Conservation (phyloP, 2,329 filamentous ascomycete species). For the Calonectria montana region DNA sequence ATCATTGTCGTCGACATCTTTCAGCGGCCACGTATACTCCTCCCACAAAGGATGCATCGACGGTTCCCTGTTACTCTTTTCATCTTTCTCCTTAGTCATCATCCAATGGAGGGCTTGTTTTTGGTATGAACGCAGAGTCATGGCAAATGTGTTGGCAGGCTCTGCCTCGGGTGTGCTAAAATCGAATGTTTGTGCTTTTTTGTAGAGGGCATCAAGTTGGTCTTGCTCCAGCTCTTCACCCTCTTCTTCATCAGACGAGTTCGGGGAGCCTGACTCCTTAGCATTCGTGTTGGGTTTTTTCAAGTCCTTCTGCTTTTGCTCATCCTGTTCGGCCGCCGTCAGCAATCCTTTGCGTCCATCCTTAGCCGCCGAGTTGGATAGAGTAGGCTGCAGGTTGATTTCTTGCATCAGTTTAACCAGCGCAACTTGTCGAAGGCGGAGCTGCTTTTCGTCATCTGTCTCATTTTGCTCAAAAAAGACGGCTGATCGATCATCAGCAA, state of each 20-base stretch:
- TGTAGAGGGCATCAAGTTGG: slow-evolving; percentile 92
- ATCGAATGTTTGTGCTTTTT: slow-evolving; percentile 96
- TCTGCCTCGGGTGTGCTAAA: slow-evolving; percentile 91
- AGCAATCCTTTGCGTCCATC: slow-evolving; percentile 87
- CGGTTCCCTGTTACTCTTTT: slow-evolving; percentile 74
- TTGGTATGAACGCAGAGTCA: slow-evolving; percentile 91
- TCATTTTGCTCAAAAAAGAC: slow-evolving; percentile 88
- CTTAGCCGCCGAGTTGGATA: slow-evolving; percentile 79
- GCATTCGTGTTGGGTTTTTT: slow-evolving; percentile 46
- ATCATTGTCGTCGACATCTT: slow-evolving; percentile 86
- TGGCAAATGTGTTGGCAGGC: slow-evolving; percentile 82
- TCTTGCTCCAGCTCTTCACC: slow-evolving; percentile 94
- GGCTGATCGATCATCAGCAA: slow-evolving; percentile 76
- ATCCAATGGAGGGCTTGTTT: slow-evolving; percentile 98
- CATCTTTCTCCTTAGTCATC: slow-evolving; percentile 89
- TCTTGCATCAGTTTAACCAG: slow-evolving; percentile 91
- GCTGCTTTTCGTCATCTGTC: slow-evolving; percentile 83
- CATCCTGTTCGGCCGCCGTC: slow-evolving; percentile 87
- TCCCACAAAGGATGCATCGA: slow-evolving; percentile 99
- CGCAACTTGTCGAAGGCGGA: slow-evolving; percentile 87
- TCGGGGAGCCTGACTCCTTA: slow-evolving; percentile 59
- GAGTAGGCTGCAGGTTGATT: slow-evolving; percentile 82
- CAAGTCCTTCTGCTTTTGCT: slow-evolving; percentile 74
- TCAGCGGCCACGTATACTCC: slow-evolving; percentile 88
- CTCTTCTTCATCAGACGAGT: slow-evolving; percentile 79